Evolutionary conservation across 805 yeast species (phyloP).

Genomic region (Ogataea thermomethanolica): DNA sequence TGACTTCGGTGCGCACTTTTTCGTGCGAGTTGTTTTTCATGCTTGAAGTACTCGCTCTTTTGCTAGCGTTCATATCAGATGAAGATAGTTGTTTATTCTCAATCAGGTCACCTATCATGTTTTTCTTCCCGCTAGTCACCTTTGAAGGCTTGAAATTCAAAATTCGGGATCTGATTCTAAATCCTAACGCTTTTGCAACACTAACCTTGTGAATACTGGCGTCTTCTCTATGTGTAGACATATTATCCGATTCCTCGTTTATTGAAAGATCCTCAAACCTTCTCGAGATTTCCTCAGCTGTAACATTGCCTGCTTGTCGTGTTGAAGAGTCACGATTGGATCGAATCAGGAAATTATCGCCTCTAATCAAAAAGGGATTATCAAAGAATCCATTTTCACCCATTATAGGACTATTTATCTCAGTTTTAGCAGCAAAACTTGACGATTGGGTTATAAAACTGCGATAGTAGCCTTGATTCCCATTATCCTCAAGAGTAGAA

Average conservation of each 20-base stretch:
- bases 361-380: conserved; percentile 21
- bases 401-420: conserved; percentile 6
- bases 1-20: conserved; percentile 36
- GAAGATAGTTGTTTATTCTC: conserved; percentile 14
- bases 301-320: conserved; percentile 8
- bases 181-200: conserved; percentile 51
- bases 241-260: conserved; percentile 7
- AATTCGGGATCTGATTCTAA: conserved; percentile 40
- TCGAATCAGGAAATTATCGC: conserved; percentile 21
- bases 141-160: conserved; percentile 32
- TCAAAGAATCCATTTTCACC: conserved; percentile 14
- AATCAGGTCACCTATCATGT: conserved; percentile 7
- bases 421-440: conserved; percentile 7
- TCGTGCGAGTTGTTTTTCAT: conserved; percentile 18
- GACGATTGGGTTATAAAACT: conserved; percentile 13
- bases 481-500: conserved; percentile 20
- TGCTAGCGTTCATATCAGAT: conserved; percentile 12
- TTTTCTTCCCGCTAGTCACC: conserved; percentile 11
- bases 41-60: conserved; percentile 12
- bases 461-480: conserved; percentile 25
- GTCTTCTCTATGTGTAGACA: conserved; percentile 6
- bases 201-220: conserved; percentile 32
- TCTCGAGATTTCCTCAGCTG: conserved; percentile 10
- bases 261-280: conserved; percentile 12
- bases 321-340: conserved; percentile 12